phyloP scores from a whole-genome alignment of 2,329 filamentous ascomycete genomes.

The Alternaria gansuensis region DNA sequence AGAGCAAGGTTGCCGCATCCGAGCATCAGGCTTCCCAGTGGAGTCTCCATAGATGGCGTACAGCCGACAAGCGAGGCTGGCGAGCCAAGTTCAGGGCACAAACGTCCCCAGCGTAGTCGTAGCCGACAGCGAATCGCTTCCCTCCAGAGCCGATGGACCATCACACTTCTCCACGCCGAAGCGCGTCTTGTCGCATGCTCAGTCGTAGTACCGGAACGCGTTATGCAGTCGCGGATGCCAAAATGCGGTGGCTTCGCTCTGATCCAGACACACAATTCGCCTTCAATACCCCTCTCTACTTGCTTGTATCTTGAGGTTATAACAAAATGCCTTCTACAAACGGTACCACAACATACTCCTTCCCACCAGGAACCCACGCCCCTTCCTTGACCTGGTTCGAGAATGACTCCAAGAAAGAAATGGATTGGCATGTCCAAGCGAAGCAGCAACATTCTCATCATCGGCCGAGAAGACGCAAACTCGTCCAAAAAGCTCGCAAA shows the following conservation, averaged over 20 bases:
- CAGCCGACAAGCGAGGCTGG: slow-evolving; percentile 14
- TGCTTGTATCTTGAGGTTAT: background rate
- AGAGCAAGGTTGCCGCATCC: slow-evolving; percentile 19
- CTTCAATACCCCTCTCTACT: background rate
- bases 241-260: slow-evolving; percentile 29
- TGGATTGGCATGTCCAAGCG: slow-evolving; percentile 65
- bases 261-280: background rate
- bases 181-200: slow-evolving; percentile 16
- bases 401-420: slow-evolving; percentile 59
- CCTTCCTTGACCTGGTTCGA: slow-evolving; percentile 66
- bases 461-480: slow-evolving; percentile 52
- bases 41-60: slow-evolving; percentile 31
- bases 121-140: slow-evolving; percentile 21
- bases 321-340: slow-evolving; percentile 45
- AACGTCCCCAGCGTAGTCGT: background rate
- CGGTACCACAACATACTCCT: slow-evolving; percentile 47
- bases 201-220: slow-evolving; percentile 31
- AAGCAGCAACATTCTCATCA: slow-evolving; percentile 56
- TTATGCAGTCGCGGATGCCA: slow-evolving; percentile 25
- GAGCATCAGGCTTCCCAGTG: slow-evolving; percentile 28
- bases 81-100: background rate
- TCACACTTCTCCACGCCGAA: slow-evolving; percentile 10
- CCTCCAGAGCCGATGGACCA: background rate
- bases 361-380: slow-evolving; percentile 65
- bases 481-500: slow-evolving; percentile 53